Percentiles rank a stretch among this genome's conserved stretches.
Evolutionary conservation across 345 rosid genomes (phyloP).

Genomic region (Turnera subulata): DNA sequence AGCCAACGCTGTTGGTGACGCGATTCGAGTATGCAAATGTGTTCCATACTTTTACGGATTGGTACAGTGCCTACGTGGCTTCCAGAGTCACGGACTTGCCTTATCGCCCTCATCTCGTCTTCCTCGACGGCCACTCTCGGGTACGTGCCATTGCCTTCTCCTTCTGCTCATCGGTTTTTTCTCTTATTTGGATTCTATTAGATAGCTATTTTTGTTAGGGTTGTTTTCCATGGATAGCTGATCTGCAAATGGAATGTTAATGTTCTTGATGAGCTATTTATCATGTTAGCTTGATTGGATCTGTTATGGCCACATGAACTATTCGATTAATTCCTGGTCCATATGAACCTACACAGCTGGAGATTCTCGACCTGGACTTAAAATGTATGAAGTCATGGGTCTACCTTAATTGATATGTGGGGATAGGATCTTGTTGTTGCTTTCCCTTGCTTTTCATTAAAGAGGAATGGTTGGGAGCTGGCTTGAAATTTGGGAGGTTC

Average conservation of each 20-base stretch:
- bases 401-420: too few relatives aligned
- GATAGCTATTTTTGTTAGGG: too few relatives aligned
- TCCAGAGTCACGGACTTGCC: slow-evolving; percentile 85
- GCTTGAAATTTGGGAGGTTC: background rate
- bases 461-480: too few relatives aligned
- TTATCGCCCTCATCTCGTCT: slow-evolving; percentile 73
- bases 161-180: too few relatives aligned
- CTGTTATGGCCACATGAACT: background rate
- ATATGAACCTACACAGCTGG: too few relatives aligned
- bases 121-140: slow-evolving; percentile 82
- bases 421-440: too few relatives aligned
- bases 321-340: too few relatives aligned
- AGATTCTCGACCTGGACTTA: too few relatives aligned
- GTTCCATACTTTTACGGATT: slow-evolving; percentile 89
- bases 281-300: background rate
- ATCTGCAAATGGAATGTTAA: background rate
- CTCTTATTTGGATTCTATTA: too few relatives aligned
- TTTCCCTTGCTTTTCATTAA: too few relatives aligned
- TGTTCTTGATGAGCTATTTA: background rate
- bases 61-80: slow-evolving; percentile 86
- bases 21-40: slow-evolving; percentile 89
- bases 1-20: slow-evolving; percentile 68
- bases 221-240: background rate
- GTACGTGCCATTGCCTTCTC: slow-evolving; percentile 25
- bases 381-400: too few relatives aligned